Conservation (phyloP, 257 asterid genomes). For the Cinchona pubescens region DNA sequence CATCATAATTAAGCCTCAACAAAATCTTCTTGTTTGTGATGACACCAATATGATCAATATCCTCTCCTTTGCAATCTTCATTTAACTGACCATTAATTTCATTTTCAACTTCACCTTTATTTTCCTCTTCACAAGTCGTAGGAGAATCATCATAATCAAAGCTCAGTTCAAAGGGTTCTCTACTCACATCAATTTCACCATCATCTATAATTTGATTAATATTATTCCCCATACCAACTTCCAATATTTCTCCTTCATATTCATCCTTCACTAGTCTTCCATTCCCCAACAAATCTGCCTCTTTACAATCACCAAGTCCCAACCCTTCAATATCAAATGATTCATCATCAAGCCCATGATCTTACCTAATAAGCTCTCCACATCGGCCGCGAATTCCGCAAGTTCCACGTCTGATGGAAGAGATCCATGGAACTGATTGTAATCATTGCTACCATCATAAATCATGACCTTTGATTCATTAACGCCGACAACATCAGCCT, state of each 20-base stretch:
- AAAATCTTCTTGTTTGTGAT: slow-evolving; percentile 37
- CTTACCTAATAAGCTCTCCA: slow-evolving; percentile 67
- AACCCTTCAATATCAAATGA: slow-evolving; percentile 63
- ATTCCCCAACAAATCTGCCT: slow-evolving; percentile 18
- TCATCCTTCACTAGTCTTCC: slow-evolving; percentile 49
- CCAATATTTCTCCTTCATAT: slow-evolving; percentile 36
- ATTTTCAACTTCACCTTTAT: neutral
- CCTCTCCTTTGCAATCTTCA: slow-evolving; percentile 24
- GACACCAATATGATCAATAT: no score
- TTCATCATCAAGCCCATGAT: slow-evolving; percentile 68
- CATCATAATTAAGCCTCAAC: slow-evolving; percentile 63
- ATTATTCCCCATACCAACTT: neutral
- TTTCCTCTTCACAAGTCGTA: slow-evolving; percentile 27
- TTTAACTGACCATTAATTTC: neutral
- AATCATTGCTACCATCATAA: slow-evolving; percentile 11
- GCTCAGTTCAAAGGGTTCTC: slow-evolving; percentile 51
- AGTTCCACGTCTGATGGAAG: slow-evolving; percentile 75
- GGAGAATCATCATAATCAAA: slow-evolving; percentile 56
- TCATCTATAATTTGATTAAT: slow-evolving; percentile 19
- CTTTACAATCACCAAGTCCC: slow-evolving; percentile 46
- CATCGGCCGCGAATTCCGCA: slow-evolving; percentile 78
- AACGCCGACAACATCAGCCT: neutral
- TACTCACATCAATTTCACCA: slow-evolving; percentile 35
- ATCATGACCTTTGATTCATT: slow-evolving; percentile 15
- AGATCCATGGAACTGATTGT: slow-evolving; percentile 38